Conservation (phyloP, 2,329 filamentous ascomycete species). For the Trichoderma asperellum region DNA sequence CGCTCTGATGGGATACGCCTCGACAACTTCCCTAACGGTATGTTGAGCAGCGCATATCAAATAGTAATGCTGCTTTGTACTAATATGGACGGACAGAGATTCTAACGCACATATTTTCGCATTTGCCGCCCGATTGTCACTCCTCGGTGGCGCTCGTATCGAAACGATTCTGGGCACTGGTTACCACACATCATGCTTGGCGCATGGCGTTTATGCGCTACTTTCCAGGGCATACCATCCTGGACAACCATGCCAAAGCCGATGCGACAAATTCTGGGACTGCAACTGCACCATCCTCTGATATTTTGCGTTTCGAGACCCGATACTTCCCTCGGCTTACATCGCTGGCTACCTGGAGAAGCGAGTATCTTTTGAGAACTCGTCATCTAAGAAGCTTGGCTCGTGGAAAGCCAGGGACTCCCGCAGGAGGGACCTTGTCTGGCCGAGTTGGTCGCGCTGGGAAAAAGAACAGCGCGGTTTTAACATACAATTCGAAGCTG, state of each 20-base stretch:
- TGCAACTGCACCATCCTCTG: slow-evolving; percentile 53
- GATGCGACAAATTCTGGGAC: slow-evolving; percentile 47
- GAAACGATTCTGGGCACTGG: slow-evolving; percentile 80
- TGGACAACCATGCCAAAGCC: slow-evolving; percentile 40
- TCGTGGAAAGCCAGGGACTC: slow-evolving; percentile 76
- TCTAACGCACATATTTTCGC: slow-evolving; percentile 86
- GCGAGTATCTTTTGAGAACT: slow-evolving; percentile 90
- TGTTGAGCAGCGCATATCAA: slow-evolving; percentile 33
- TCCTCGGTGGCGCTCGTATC: slow-evolving; percentile 83
- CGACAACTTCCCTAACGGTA: slow-evolving; percentile 80
- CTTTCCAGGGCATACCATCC: slow-evolving; percentile 72
- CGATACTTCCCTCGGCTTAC: slow-evolving; percentile 84
- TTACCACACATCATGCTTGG: slow-evolving; percentile 93
- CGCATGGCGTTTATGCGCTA: slow-evolving; percentile 87
- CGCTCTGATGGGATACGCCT: slow-evolving; percentile 50
- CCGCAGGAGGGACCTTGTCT: slow-evolving; percentile 55
- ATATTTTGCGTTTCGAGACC: slow-evolving; percentile 68
- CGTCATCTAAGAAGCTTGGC: slow-evolving; percentile 78
- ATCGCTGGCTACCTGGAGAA: slow-evolving; percentile 87
- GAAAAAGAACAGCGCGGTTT: slow-evolving; percentile 71
- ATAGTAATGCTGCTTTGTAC: background rate
- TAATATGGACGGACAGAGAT: slow-evolving; percentile 66
- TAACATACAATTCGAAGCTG: slow-evolving; percentile 85
- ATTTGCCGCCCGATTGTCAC: slow-evolving; percentile 84
- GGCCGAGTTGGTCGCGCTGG: slow-evolving; percentile 55